Evolutionary conservation across 345 rosid genomes (phyloP).

Genomic region (Citrus sinensis): DNA sequence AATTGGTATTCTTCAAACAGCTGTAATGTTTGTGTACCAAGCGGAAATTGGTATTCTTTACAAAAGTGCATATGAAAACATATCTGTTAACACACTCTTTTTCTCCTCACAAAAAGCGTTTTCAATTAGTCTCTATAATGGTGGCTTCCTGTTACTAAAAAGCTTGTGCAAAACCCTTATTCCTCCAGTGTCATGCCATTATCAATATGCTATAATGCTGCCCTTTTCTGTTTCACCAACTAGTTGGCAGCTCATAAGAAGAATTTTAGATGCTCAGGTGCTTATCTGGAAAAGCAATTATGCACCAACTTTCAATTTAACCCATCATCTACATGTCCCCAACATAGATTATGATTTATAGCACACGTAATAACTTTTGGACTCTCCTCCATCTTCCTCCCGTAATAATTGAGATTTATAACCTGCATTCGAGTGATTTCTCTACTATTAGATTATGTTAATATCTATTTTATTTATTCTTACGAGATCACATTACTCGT

Average conservation of each 20-base stretch:
- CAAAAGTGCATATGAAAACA: neutral
- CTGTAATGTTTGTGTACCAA: neutral
- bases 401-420: no score
- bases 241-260: slow-evolving; percentile 1
- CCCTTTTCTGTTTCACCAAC: neutral
- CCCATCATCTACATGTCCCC: neutral
- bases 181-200: neutral
- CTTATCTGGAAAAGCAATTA: slow-evolving; percentile 9
- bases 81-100: neutral
- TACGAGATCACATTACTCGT: no score
- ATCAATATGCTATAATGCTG: neutral
- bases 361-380: neutral
- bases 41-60: neutral
- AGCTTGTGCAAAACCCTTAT: neutral
- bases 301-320: neutral
- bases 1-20: neutral
- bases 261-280: neutral
- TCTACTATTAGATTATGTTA: no score
- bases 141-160: neutral
- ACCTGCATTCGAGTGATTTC: no score
- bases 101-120: neutral
- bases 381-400: no score
- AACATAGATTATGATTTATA: neutral
- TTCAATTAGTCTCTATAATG: neutral
- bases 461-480: no score